Evolutionary conservation across 352 stramenopile species (phyloP).

Genomic region (Peronospora farinosa): DNA sequence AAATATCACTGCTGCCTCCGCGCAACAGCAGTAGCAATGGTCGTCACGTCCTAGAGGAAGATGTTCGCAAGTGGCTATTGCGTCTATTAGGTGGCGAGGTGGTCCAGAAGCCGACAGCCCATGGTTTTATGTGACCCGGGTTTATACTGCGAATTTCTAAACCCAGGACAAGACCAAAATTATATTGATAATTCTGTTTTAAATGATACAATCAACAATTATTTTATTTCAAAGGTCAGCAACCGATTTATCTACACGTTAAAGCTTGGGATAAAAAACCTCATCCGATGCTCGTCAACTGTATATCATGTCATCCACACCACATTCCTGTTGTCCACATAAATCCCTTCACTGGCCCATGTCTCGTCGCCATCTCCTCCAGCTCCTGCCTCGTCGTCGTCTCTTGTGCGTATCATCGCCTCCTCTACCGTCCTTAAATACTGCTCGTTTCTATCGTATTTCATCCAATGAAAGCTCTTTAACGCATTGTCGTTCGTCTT

Average conservation of each 20-base stretch:
- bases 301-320: neutral
- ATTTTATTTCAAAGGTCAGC: too few species aligned
- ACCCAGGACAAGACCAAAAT: too few species aligned
- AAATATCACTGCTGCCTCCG: conserved; percentile 43
- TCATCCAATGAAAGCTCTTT: conserved; percentile 1
- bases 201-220: too few species aligned
- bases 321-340: neutral
- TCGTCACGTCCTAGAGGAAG: conserved; percentile 24
- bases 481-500: neutral
- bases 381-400: conserved; percentile 1
- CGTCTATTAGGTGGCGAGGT: conserved; percentile 58
- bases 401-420: neutral
- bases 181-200: too few species aligned
- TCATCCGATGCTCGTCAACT: too few species aligned
- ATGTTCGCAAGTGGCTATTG: conserved; percentile 53
- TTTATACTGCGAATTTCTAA: too few species aligned
- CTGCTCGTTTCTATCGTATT: conserved; percentile 12
- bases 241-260: too few species aligned
- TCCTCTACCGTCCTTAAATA: neutral
- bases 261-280: too few species aligned
- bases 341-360: neutral
- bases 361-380: conserved; percentile 7
- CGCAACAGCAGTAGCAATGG: conserved; percentile 3
- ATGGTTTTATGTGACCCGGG: conserved; percentile 37
- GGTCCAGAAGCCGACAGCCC: conserved; percentile 31